Evolutionary conservation across 495 filamentous ascomycete species (phyloP).

Genomic region (Tuber calosporum): DNA sequence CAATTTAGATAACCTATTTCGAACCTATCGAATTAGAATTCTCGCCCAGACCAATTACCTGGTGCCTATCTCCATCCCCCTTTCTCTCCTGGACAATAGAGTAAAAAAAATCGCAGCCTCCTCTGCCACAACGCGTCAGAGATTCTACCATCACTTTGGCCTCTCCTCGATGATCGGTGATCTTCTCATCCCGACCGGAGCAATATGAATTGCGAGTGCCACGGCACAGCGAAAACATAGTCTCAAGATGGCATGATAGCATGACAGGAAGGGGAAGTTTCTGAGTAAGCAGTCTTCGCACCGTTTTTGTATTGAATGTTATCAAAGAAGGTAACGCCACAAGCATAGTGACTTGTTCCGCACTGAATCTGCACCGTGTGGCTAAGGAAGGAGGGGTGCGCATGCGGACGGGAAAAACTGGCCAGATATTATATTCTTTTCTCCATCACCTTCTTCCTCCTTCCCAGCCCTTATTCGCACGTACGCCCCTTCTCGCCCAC

Average conservation of each 20-base stretch:
- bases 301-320: not conserved
- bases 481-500: not conserved
- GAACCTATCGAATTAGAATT: not conserved
- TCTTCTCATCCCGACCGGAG: not conserved
- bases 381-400: not conserved
- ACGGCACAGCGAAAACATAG: not conserved
- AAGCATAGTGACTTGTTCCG: not conserved
- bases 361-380: not conserved
- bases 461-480: not conserved
- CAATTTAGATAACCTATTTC: not conserved
- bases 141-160: not conserved
- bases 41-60: not conserved
- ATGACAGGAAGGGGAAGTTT: not conserved
- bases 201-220: not conserved
- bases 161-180: conserved; percentile 1
- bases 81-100: not conserved
- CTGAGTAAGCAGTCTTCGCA: not conserved
- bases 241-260: not conserved
- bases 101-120: not conserved
- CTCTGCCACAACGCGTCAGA: not conserved
- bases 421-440: not conserved
- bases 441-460: not conserved
- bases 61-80: not conserved
- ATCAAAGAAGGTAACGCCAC: not conserved
- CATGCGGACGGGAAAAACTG: not conserved